Conservation (phyloP, 441 rosid genomes). For the Croton setiger region DNA sequence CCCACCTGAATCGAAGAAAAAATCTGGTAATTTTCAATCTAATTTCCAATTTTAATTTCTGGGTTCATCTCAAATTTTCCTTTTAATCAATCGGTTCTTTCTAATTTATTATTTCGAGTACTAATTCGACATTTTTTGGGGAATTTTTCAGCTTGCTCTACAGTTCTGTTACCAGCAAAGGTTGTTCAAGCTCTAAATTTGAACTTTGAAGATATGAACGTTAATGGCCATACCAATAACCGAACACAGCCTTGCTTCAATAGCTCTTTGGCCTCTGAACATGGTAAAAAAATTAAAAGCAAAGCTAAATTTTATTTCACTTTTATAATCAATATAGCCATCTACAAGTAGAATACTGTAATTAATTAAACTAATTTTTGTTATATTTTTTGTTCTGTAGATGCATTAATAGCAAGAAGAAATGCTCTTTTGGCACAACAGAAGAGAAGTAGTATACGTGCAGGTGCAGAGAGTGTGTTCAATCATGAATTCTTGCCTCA, state of each 20-base stretch:
- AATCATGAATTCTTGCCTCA: slow-evolving; percentile 49
- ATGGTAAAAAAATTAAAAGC: slow-evolving; percentile 30
- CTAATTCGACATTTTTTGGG: background rate
- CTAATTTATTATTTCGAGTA: background rate
- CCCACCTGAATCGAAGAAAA: slow-evolving; percentile 45
- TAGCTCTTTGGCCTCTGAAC: slow-evolving; percentile 30
- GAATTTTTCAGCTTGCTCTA: slow-evolving; percentile 34
- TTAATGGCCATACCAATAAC: slow-evolving; percentile 21
- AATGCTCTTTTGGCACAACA: slow-evolving; percentile 36
- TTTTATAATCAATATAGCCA: too few relatives aligned
- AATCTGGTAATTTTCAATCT: slow-evolving; percentile 37
- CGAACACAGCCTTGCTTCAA: slow-evolving; percentile 31
- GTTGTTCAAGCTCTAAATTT: slow-evolving; percentile 51
- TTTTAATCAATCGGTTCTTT: background rate
- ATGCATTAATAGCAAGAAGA: slow-evolving; percentile 42
- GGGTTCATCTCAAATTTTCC: too few relatives aligned
- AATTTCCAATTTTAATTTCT: background rate
- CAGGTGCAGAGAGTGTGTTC: slow-evolving; percentile 18
- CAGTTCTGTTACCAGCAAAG: slow-evolving; percentile 41
- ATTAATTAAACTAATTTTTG: too few relatives aligned
- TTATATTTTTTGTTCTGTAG: slow-evolving; percentile 20
- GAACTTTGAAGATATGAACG: slow-evolving; percentile 29
- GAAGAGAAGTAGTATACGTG: slow-evolving; percentile 30
- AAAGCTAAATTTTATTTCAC: too few relatives aligned
- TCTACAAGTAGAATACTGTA: too few relatives aligned